phyloP scores from a whole-genome alignment of 257 asterid species.

The Ehretia macrophylla region DNA sequence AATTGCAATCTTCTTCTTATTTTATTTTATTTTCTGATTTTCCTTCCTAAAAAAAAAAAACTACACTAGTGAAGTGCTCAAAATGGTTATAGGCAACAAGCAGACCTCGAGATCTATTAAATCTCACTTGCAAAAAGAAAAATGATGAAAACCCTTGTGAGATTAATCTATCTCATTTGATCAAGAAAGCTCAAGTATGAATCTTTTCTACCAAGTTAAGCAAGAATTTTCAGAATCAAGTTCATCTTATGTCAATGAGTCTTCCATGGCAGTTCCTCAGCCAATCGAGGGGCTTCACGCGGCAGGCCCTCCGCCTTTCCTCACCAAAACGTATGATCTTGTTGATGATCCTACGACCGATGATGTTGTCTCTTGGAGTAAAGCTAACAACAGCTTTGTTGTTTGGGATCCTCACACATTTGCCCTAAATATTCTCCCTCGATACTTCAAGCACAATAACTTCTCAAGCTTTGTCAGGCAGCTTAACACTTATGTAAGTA shows the following conservation, averaged over 20 bases:
- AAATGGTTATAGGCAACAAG: too few species aligned
- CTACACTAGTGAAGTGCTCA: too few species aligned
- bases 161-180: too few species aligned
- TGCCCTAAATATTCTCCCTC: constrained; percentile 58
- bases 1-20: too few species aligned
- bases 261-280: constrained; percentile 25
- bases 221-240: constrained; percentile 29
- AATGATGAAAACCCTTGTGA: too few species aligned
- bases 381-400: constrained; percentile 68
- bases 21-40: too few species aligned
- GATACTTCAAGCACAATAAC: constrained; percentile 72
- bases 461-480: constrained; percentile 81
- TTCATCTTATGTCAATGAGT: constrained; percentile 13
- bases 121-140: too few species aligned
- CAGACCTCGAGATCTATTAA: too few species aligned
- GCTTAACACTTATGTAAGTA: constrained; percentile 76
- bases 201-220: constrained; percentile 30
- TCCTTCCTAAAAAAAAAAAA: too few species aligned
- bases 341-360: constrained; percentile 61
- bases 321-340: constrained; percentile 65
- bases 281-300: constrained; percentile 54
- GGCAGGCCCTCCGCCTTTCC: constrained; percentile 58
- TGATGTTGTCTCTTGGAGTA: constrained; percentile 58
- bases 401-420: constrained; percentile 75
- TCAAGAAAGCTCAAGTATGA: constrained; percentile 5